These are phyloP conservation scores for Cicer bijugum DNA, from an alignment of 306 rosid species.

Conservation along the genomic window DNA sequence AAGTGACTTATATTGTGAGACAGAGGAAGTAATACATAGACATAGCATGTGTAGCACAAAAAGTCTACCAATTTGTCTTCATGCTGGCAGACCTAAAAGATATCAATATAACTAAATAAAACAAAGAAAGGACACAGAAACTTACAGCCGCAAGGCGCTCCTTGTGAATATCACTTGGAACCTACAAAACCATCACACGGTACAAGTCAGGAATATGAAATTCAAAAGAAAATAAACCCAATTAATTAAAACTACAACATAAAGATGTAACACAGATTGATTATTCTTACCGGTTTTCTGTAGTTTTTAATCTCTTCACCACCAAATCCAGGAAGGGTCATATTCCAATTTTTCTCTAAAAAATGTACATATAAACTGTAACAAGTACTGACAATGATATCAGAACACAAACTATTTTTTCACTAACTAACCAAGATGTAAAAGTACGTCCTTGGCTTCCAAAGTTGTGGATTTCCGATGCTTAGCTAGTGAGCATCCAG, in stretches of 20 bases:
- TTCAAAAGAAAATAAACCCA: constrained; percentile 6
- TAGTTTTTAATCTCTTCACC: constrained; percentile 90
- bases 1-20: too few species aligned
- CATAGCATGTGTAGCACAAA: background rate
- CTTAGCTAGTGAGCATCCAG: constrained; percentile 92
- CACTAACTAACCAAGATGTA: constrained; percentile 79
- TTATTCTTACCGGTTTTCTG: constrained; percentile 67
- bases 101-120: constrained; percentile 19
- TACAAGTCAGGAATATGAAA: constrained; percentile 38
- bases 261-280: constrained; percentile 36
- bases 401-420: constrained; percentile 16
- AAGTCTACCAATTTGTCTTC: background rate
- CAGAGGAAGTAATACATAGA: background rate
- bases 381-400: constrained; percentile 11
- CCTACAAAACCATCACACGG: constrained; percentile 58
- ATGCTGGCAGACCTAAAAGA: constrained; percentile 15
- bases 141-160: constrained; percentile 90
- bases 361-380: constrained; percentile 36
- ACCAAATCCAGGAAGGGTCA: constrained; percentile 90
- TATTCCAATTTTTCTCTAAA: constrained; percentile 87
- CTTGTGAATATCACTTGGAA: constrained; percentile 78
- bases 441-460: constrained; percentile 92
- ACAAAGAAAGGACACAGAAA: constrained; percentile 37
- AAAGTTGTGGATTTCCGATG: constrained; percentile 84
- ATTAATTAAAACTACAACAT: constrained; percentile 13